Evolutionary conservation across 768 basidiomycete species (phyloP), one percentile per base, ranked within the genome.

Genomic region (Amanita brunnescens): DNA sequence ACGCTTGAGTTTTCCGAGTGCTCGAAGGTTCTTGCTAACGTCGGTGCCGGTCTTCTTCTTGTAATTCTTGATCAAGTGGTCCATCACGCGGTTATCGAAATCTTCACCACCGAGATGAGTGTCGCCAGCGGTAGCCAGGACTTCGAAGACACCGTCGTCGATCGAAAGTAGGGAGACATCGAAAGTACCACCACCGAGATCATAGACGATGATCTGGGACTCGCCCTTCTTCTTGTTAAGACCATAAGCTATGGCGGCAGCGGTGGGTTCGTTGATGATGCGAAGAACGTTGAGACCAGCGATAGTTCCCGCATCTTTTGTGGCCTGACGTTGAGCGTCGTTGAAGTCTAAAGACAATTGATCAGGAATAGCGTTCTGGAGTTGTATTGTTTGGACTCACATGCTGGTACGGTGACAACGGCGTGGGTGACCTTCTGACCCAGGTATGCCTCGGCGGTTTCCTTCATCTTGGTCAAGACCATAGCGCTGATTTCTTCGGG

Each of bases 311-410:
- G 95, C 91, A 63, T 98, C 95, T 74, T 97, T 98, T 71, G 95
- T 97, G 13, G 95, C 95, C 68, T 97, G 95, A 66, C 94, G 91
- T 71, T 98, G 95, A 62, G 95, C 93, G 74, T 97, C 94, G 68
- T 98, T 97, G 83, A 95, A 96, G 79, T 94, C 83, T 85, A 38
- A 0, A 34, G 39, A 54, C 32, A 33, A 46, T 49, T 18, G 56
- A 30, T 41, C 12, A n/a, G n/a, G n/a, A n/a, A n/a, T n/a, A n/a
- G n/a, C 21, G 39, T 33, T 20, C 37, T 18, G 9, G 23, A 8
- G 4, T 24, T 4, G 2, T 10, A 20, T 21, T 18, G 24, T n/a
- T 30, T 4, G n/a, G 0, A 70, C 84, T 56, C 54, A 87, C 86
- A 96, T 51, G 94, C 94, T 42, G 95, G 95, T 66, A 98, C 95